A percentile compares a stretch with the other conserved stretches of the same genome.
Evolutionary conservation across 345 rosid genomes (phyloP).

Genomic region (Gossypium anomalum): DNA sequence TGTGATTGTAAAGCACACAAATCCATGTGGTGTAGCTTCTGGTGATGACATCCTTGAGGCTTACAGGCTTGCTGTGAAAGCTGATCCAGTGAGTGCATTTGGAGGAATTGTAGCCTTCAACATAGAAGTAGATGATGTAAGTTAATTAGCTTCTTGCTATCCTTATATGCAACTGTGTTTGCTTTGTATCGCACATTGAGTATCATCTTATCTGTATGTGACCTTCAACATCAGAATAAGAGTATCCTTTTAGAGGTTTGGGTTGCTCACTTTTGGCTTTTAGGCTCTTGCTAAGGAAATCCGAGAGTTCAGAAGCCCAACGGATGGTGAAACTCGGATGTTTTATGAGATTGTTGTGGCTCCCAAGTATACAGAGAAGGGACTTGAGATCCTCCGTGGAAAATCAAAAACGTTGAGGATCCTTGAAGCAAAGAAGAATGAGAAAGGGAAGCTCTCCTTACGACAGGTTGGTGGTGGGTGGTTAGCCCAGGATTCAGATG

Average conservation of each 20-base stretch:
- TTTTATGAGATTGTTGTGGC: slow-evolving; percentile 94
- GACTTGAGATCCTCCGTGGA: slow-evolving; percentile 90
- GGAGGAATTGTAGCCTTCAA: slow-evolving; percentile 97
- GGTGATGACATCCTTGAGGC: slow-evolving; percentile 70
- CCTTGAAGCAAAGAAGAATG: slow-evolving; percentile 69
- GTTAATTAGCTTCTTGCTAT: slow-evolving; percentile 4
- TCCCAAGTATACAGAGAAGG: slow-evolving; percentile 72
- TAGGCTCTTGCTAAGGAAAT: slow-evolving; percentile 84
- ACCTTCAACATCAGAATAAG: slow-evolving; percentile 1
- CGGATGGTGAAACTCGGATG: slow-evolving; percentile 93
- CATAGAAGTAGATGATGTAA: slow-evolving; percentile 87
- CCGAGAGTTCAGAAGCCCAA: slow-evolving; percentile 89
- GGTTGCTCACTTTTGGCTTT: slow-evolving; percentile 8
- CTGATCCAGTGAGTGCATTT: slow-evolving; percentile 89
- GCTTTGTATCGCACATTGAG: not conserved
- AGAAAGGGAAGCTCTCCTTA: slow-evolving; percentile 73
- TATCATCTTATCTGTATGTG: not conserved
- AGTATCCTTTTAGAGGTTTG: slow-evolving; percentile 13
- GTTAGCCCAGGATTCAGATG: slow-evolving; percentile 89
- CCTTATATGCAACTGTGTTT: not conserved
- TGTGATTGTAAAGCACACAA: slow-evolving; percentile 84
- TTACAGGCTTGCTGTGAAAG: slow-evolving; percentile 81
- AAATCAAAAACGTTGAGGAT: slow-evolving; percentile 90
- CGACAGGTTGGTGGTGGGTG: slow-evolving; percentile 95
- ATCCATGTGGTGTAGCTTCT: slow-evolving; percentile 93